phyloP scores from a whole-genome alignment of 352 stramenopile species.

The Globisporangium paddicum region DNA sequence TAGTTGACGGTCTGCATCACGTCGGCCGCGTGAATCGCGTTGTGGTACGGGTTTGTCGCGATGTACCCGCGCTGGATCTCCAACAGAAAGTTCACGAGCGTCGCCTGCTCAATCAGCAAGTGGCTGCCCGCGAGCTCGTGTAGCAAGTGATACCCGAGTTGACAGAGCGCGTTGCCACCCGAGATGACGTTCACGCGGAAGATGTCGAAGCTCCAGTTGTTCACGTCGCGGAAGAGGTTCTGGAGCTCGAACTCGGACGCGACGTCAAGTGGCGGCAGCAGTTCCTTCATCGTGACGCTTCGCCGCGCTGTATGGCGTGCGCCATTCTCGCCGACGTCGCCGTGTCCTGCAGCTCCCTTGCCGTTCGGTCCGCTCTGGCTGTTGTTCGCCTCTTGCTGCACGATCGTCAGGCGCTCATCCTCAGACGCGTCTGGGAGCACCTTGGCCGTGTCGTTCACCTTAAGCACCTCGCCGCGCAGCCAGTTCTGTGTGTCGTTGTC shows the following conservation, averaged over 20 bases:
- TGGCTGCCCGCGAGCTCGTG: constrained; percentile 52
- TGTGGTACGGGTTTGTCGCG: constrained; percentile 86
- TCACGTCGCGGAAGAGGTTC: constrained; percentile 48
- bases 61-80: constrained; percentile 85
- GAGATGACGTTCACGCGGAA: constrained; percentile 71
- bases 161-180: constrained; percentile 62
- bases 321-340: constrained; percentile 5
- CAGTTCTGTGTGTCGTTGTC: constrained; percentile 84
- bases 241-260: constrained; percentile 68
- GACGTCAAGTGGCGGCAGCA: constrained; percentile 52
- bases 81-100: constrained; percentile 70
- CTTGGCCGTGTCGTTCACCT: constrained; percentile 61
- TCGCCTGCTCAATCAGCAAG: constrained; percentile 53
- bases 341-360: constrained; percentile 1
- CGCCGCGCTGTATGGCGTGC: constrained; percentile 6
- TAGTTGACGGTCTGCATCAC: constrained; percentile 88
- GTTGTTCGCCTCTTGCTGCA: background rate
- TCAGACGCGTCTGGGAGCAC: constrained; percentile 44
- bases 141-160: constrained; percentile 76
- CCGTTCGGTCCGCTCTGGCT: background rate
- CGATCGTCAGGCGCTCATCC: constrained; percentile 12
- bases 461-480: constrained; percentile 73
- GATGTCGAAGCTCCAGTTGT: constrained; percentile 73
- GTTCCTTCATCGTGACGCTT: constrained; percentile 56
- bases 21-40: constrained; percentile 85